Evolutionary conservation across 306 rosid genomes (phyloP).

Genomic region (Acacia confusa): DNA sequence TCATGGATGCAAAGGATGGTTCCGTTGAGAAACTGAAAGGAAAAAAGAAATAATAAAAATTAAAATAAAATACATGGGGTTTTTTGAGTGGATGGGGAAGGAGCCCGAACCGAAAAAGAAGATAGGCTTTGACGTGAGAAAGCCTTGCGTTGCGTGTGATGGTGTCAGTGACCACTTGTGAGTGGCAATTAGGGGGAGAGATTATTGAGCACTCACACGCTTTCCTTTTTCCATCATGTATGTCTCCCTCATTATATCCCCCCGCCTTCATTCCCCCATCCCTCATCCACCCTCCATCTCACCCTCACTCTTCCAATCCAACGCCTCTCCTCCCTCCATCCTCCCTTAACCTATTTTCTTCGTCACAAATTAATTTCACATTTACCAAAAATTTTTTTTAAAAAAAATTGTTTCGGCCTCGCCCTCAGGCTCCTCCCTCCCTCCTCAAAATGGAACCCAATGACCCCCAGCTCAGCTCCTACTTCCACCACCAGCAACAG

Average conservation of each 20-base stretch:
- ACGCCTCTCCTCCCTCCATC: constrained; percentile 16
- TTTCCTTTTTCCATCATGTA: background rate
- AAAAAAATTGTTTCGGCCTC: constrained; percentile 27
- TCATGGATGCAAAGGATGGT: too few relatives aligned
- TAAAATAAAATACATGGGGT: too few relatives aligned
- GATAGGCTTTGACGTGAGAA: background rate
- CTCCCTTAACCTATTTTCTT: background rate
- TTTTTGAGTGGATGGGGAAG: too few relatives aligned
- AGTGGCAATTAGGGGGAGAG: background rate
- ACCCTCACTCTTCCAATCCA: constrained; percentile 19
- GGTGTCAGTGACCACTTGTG: background rate
- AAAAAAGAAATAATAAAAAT: too few relatives aligned
- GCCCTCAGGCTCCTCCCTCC: background rate
- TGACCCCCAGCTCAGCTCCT: constrained; percentile 73
- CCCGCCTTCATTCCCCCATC: too few relatives aligned
- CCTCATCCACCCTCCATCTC: background rate
- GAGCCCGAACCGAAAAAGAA: background rate
- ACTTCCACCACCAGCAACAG: constrained; percentile 44
- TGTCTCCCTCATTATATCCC: too few relatives aligned
- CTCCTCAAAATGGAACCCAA: constrained; percentile 65
- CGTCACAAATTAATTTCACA: background rate
- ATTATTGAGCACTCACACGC: background rate
- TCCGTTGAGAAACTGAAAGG: too few relatives aligned
- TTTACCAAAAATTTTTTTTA: background rate
- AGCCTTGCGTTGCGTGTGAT: background rate